phyloP scores from a whole-genome alignment of 352 stramenopile species.

The Globisporangium sylvaticum region DNA sequence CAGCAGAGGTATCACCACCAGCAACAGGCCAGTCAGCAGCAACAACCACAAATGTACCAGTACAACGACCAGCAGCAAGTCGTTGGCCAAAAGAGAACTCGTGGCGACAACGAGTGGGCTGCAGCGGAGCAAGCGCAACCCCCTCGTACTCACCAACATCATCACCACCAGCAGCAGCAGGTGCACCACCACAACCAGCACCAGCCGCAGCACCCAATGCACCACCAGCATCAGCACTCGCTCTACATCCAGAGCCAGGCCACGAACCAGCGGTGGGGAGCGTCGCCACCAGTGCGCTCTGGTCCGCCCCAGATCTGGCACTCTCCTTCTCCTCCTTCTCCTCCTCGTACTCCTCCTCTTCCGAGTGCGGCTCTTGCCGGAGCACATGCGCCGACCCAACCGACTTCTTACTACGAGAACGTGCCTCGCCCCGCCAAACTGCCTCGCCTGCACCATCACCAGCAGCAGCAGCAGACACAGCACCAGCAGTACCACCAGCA shows the following conservation, averaged over 20 bases:
- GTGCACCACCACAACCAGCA: background rate
- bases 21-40: background rate
- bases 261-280: background rate
- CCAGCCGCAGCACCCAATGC: background rate
- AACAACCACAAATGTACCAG: background rate
- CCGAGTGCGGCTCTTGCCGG: background rate
- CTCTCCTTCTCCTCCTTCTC: background rate
- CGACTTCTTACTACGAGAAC: background rate
- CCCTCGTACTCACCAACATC: background rate
- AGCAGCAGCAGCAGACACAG: background rate
- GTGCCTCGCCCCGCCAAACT: background rate
- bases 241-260: background rate
- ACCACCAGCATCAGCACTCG: background rate
- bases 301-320: background rate
- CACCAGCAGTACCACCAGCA: background rate
- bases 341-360: background rate
- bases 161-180: background rate
- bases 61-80: background rate
- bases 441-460: background rate
- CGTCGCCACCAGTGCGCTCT: background rate
- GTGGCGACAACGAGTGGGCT: background rate
- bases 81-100: background rate
- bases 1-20: background rate
- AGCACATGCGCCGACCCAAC: background rate
- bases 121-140: background rate